Evolutionary conservation across 805 yeast species (phyloP), one percentile per base, ranked within the genome.

Genomic region (Candida ficus): DNA sequence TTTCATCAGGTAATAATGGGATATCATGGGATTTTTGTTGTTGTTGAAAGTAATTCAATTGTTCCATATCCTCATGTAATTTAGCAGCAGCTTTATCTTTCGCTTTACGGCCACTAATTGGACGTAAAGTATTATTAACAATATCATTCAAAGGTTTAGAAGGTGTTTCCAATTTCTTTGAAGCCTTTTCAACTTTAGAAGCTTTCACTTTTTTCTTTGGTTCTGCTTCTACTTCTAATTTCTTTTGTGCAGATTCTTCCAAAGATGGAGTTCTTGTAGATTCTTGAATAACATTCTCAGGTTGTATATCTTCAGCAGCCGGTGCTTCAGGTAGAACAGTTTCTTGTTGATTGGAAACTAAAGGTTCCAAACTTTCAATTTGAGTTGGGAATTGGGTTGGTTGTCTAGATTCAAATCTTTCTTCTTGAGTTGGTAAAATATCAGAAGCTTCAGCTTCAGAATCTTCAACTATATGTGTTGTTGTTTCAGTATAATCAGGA

Each of bases 1-100:
- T 42, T 47, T 72, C 76, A 32, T 62, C 66, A 0, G 77, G 75
- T 11, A 72, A 43, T 34, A 47, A 52, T 34, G 61, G 67, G 33
- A 53, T 58, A 38, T 51, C 57, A 46, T 64, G 68, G 63, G 65
- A 61, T 18, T 68, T 65, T 21, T 71, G 68, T 49, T 76, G 77
- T 46, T 75, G 70, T 45, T 80, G 81, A 53, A 75, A 85, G 37
- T 67, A 70, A 52, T 82, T 83, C 47, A 85, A 68, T 35, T 81
- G 81, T 43, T 74, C 75, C 71, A 86, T 83, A 56, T 80, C 78
- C 10, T 72, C 71, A 50, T 82, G 91, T 13, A 86, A 63, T 54
- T 78, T 80, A 42, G 64, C 63, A 1, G 79, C 80, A 0, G 95
- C 95, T 50, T 71, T 76, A 29, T 71, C 69, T 34, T 80, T 80